These are phyloP conservation scores for Yamadazyma oceani DNA, from an alignment of 1,139 yeast genomes.

Conservation along the genomic window DNA sequence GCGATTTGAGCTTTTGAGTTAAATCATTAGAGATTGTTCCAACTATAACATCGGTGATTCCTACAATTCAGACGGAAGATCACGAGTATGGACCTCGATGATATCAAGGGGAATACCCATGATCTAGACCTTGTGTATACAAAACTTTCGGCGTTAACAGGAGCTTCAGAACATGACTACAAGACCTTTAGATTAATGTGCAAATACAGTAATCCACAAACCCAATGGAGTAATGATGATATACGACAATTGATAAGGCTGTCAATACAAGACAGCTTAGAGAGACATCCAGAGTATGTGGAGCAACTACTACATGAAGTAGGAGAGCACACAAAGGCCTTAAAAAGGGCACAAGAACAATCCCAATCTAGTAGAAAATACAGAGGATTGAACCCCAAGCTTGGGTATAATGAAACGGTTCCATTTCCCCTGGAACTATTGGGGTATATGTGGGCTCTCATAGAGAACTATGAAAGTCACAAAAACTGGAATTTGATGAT, in stretches of 20 bases:
- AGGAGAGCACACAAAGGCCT: slow-evolving; percentile 6
- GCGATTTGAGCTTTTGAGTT: too few relatives aligned
- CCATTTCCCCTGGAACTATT: slow-evolving; percentile 11
- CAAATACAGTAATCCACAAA: background rate
- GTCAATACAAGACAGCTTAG: background rate
- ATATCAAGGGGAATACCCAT: background rate
- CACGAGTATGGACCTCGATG: background rate
- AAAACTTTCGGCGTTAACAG: too few relatives aligned
- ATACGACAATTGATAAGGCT: background rate
- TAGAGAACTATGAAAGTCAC: slow-evolving; percentile 19
- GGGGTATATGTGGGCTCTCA: slow-evolving; percentile 31
- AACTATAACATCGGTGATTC: too few relatives aligned
- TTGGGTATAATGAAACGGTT: background rate
- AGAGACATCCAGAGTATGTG: slow-evolving; percentile 5
- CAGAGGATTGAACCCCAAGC: slow-evolving; percentile 1
- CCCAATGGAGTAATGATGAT: background rate
- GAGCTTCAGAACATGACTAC: background rate
- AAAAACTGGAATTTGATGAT: slow-evolving; percentile 46
- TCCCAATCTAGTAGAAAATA: background rate
- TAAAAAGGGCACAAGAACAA: too few relatives aligned
- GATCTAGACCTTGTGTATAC: too few relatives aligned
- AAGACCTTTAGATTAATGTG: background rate
- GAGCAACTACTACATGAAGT: slow-evolving; percentile 5
- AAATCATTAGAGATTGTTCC: too few relatives aligned
- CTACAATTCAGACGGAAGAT: too few relatives aligned